Conservation (phyloP, 441 rosid species). For the Gossypium aridum region DNA sequence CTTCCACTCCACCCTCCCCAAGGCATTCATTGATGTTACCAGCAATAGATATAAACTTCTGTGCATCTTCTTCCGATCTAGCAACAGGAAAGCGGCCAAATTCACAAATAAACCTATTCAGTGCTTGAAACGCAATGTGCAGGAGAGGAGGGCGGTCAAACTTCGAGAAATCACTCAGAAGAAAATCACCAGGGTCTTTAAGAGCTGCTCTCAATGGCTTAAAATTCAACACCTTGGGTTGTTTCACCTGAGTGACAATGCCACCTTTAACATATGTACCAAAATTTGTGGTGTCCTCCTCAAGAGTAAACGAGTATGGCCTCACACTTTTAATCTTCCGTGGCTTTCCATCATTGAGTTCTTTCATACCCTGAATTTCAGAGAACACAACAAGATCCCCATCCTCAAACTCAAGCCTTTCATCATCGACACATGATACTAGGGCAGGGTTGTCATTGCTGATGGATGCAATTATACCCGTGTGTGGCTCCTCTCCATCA, state of each 20-base stretch:
- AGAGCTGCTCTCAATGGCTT: constrained; percentile 76
- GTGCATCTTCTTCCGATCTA: constrained; percentile 91
- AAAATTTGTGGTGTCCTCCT: constrained; percentile 67
- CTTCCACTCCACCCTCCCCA: constrained; percentile 48
- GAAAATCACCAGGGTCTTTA: constrained; percentile 92
- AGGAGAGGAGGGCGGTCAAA: constrained; percentile 85
- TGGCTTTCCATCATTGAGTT: constrained; percentile 88
- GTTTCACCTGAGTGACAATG: constrained; percentile 92
- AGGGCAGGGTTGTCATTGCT: constrained; percentile 82
- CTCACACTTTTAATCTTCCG: constrained; percentile 75
- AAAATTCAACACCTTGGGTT: constrained; percentile 76
- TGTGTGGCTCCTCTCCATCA: constrained; percentile 90
- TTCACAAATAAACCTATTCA: constrained; percentile 65
- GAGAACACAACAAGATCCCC: constrained; percentile 90
- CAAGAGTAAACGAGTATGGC: constrained; percentile 75
- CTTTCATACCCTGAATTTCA: constrained; percentile 88
- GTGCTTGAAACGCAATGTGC: constrained; percentile 88
- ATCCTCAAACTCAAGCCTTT: constrained; percentile 92
- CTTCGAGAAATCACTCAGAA: constrained; percentile 87
- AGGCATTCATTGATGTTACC: constrained; percentile 52
- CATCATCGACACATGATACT: constrained; percentile 91
- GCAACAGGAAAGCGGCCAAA: constrained; percentile 67
- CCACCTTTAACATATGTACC: constrained; percentile 76
- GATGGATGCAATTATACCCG: constrained; percentile 92
- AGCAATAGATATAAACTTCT: constrained; percentile 53